A percentile compares a stretch with the other conserved stretches of the same genome.
Conservation (phyloP, 345 rosid genomes). For the Nephelium lappaceum region DNA sequence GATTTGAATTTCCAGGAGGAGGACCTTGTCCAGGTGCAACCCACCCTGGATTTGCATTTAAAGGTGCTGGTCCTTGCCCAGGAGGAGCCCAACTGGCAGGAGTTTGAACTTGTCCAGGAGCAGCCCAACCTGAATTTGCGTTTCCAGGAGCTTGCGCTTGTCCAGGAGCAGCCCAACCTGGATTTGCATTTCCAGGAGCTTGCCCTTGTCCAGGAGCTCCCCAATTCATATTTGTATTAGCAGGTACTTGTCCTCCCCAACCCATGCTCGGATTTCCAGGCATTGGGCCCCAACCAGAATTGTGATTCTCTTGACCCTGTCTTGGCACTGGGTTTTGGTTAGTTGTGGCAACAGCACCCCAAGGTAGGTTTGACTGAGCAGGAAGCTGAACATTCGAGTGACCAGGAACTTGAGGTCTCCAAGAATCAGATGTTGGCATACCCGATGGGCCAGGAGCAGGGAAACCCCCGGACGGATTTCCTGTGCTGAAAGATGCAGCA, state of each 20-base stretch:
- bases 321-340: constrained; percentile 39
- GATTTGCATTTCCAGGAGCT: constrained; percentile 48
- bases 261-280: constrained; percentile 59
- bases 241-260: constrained; percentile 63
- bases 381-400: constrained; percentile 46
- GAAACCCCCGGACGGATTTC: constrained; percentile 39
- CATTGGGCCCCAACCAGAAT: constrained; percentile 56
- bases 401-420: constrained; percentile 56
- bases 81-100: constrained; percentile 59
- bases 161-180: constrained; percentile 60
- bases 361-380: constrained; percentile 41
- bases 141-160: constrained; percentile 63
- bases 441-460: constrained; percentile 42
- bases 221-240: constrained; percentile 57
- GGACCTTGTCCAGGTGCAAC: constrained; percentile 53
- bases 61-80: constrained; percentile 46
- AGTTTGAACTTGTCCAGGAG: constrained; percentile 43
- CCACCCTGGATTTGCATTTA: constrained; percentile 50
- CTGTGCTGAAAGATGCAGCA: constrained; percentile 41
- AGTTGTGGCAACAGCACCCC: constrained; percentile 53
- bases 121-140: constrained; percentile 59
- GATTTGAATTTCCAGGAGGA: constrained; percentile 37
- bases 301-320: constrained; percentile 51
- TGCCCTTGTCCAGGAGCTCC: constrained; percentile 57
- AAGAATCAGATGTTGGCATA: constrained; percentile 56